Evolutionary conservation across 164 flowering plant species (phyloP), one percentile per base, ranked within the genome.

Genomic region (Umbellularia californica): DNA sequence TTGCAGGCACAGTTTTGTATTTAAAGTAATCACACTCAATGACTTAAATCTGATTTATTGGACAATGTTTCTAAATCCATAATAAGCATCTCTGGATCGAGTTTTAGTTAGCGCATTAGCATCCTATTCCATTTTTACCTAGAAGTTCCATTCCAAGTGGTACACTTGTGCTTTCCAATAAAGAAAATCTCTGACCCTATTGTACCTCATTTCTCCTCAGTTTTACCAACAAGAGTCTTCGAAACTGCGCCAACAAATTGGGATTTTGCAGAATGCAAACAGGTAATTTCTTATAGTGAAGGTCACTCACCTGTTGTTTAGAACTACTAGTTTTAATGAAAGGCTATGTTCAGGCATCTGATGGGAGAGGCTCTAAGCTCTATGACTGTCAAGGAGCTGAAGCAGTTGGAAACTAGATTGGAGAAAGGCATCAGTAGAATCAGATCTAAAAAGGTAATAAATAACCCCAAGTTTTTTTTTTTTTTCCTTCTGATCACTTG

Each of bases 201-300:
- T 0, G 2, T 13, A 30, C 22, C 30, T 2, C 3, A 19, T 25
- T 64, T 66, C 69, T 9, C 27, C 35, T 74, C 90, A 93, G 98
- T 88, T 62, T 69, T 92, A 92, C 79, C 97, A 90, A 80, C 92
- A 90, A 85, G 95, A 94, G 76, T 84, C 98, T 22, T 69, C 83
- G 13, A 90, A 90, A 77, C 84, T 92, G 70, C 90, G 90, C 3
- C 69, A 71, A 0, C 88, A 88, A 50, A 90, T 94, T 20, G 58
- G 68, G 20, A 82, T 75, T 75, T 30, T 89, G 77, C 95, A 88
- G 78, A 88, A 89, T 27, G 27, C 79, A n/a, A 89, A 84, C 88
- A 90, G 87, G 98, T 89, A 76, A 80, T 23, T 27, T n/a, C 5
- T 23, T 12, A 24, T 35, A n/a, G 3, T 66, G 71, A 35, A 62